A percentile compares a stretch with the other conserved stretches of the same genome.
These are phyloP conservation scores for Dicorynia guianensis DNA, from an alignment of 306 rosid genomes.

Conservation along the genomic window DNA sequence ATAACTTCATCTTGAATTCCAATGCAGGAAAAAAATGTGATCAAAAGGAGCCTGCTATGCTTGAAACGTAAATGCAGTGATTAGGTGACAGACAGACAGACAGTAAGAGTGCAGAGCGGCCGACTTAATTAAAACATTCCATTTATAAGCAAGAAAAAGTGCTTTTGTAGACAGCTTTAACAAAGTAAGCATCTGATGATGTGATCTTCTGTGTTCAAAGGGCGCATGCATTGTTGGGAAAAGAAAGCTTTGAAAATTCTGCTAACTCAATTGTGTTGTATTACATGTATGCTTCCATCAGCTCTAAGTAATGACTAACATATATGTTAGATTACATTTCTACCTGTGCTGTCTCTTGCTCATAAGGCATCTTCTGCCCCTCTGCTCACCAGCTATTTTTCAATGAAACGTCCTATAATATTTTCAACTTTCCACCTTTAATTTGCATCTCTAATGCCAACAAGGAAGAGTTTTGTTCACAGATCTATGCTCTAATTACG, in stretches of 20 bases:
- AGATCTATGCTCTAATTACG: slow-evolving; percentile 22
- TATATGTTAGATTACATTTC: neutral
- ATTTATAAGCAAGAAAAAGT: neutral
- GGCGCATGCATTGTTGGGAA: too few relatives aligned
- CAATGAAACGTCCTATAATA: slow-evolving; percentile 14
- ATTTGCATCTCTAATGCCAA: slow-evolving; percentile 26
- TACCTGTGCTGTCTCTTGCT: neutral
- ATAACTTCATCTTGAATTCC: too few relatives aligned
- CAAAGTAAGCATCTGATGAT: too few relatives aligned
- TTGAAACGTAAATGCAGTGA: too few relatives aligned
- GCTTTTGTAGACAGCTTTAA: slow-evolving; percentile 26
- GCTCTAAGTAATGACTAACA: neutral
- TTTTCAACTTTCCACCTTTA: slow-evolving; percentile 26
- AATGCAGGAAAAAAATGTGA: too few relatives aligned
- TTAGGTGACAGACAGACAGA: too few relatives aligned
- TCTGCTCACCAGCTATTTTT: neutral
- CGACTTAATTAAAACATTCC: too few relatives aligned
- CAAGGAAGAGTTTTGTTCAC: slow-evolving; percentile 9
- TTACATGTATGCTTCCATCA: neutral
- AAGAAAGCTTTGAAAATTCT: too few relatives aligned
- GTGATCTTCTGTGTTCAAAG: too few relatives aligned
- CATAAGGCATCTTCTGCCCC: neutral
- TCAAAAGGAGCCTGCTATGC: too few relatives aligned
- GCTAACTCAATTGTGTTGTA: too few relatives aligned
- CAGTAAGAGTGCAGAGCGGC: too few relatives aligned